A percentile compares a stretch with the other conserved stretches of the same genome.
These are phyloP conservation scores for Cladosporium sphaerospermum DNA, from an alignment of 2,329 filamentous ascomycete species.

Conservation along the genomic window DNA sequence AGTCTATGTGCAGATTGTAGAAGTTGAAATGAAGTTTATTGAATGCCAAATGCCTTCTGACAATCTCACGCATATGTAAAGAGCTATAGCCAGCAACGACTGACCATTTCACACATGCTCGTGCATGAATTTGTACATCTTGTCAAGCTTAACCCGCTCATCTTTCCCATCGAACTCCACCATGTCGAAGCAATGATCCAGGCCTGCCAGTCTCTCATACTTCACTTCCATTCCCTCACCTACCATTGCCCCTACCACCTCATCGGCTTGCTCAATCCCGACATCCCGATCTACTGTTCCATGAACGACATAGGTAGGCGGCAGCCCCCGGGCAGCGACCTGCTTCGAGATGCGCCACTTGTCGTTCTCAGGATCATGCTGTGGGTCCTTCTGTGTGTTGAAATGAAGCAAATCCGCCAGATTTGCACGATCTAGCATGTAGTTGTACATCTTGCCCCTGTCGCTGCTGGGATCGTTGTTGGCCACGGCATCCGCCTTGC, in stretches of 20 bases:
- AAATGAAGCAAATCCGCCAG: constrained; percentile 20
- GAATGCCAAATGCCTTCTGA: too few species aligned
- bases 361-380: constrained; percentile 16
- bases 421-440: constrained; percentile 25
- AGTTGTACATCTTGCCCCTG: constrained; percentile 21
- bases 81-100: not conserved
- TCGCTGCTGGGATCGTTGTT: constrained; percentile 16
- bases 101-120: constrained; percentile 19
- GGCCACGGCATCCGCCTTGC: constrained; percentile 18
- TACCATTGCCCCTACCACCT: constrained; percentile 26
- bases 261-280: constrained; percentile 27
- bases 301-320: constrained; percentile 26
- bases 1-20: not conserved
- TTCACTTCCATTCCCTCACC: constrained; percentile 21
- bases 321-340: constrained; percentile 18
- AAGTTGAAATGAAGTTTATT: not conserved
- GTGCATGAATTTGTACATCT: constrained; percentile 25
- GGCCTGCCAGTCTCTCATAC: constrained; percentile 23
- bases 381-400: not conserved
- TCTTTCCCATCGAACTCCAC: constrained; percentile 1
- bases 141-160: constrained; percentile 19
- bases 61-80: too few species aligned
- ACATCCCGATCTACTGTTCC: constrained; percentile 25
- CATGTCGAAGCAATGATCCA: constrained; percentile 25
- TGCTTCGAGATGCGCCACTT: constrained; percentile 23